A percentile compares a stretch with the other conserved stretches of the same genome.
These are phyloP conservation scores for Trametes villosa DNA, from an alignment of 768 basidiomycete species.

Conservation along the genomic window DNA sequence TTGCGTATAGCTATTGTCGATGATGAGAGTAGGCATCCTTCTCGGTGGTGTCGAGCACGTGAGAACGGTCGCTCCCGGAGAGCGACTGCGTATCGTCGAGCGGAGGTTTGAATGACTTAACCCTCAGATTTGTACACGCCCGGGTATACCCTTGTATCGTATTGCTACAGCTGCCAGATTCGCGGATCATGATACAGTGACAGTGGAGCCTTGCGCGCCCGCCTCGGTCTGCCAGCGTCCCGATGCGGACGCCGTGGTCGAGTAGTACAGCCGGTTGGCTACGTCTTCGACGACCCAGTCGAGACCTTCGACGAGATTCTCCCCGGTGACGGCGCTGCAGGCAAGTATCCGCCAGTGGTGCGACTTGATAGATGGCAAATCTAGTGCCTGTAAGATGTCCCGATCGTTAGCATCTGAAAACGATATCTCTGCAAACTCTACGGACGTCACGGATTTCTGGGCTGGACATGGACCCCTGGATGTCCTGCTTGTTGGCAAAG, in stretches of 20 bases:
- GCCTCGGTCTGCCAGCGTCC: slow-evolving; percentile 4
- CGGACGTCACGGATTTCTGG: slow-evolving; percentile 83
- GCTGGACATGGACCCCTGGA: slow-evolving; percentile 82
- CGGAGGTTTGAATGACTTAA: background rate
- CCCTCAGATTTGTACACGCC: background rate
- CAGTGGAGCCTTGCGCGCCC: background rate
- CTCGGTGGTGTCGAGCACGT: slow-evolving; percentile 65
- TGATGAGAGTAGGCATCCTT: slow-evolving; percentile 76
- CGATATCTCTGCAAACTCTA: slow-evolving; percentile 11
- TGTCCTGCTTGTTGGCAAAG: slow-evolving; percentile 98
- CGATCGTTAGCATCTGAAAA: background rate
- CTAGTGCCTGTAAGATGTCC: slow-evolving; percentile 65
- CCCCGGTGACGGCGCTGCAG: slow-evolving; percentile 91
- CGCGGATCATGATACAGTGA: background rate
- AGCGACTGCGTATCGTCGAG: slow-evolving; percentile 38
- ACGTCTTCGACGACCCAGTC: slow-evolving; percentile 94
- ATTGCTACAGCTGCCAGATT: background rate
- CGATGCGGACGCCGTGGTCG: slow-evolving; percentile 15
- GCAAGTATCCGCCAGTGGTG: slow-evolving; percentile 90
- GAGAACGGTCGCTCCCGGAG: slow-evolving; percentile 50
- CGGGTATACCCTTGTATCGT: too few relatives aligned
- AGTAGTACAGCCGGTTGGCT: slow-evolving; percentile 83
- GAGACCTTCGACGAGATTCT: slow-evolving; percentile 81
- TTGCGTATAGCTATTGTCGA: slow-evolving; percentile 66
- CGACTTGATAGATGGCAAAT: slow-evolving; percentile 78